Evolutionary conservation across 2,329 filamentous ascomycete species (phyloP).

Genomic region (Trichoderma endophyticum): DNA sequence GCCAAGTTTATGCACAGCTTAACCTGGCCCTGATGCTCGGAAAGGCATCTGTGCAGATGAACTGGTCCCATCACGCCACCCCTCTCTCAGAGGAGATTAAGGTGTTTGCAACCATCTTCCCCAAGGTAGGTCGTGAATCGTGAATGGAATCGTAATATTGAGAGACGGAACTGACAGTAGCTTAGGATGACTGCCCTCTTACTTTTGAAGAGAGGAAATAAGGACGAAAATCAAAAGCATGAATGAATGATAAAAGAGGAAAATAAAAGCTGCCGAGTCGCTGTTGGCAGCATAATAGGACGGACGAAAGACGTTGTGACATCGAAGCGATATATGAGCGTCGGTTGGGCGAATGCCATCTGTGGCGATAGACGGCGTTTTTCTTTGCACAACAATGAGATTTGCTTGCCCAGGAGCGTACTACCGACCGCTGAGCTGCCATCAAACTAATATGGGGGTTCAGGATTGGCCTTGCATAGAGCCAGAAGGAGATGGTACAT

Average conservation of each 20-base stretch:
- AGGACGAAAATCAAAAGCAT: slow-evolving; percentile 25
- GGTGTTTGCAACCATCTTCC: slow-evolving; percentile 98
- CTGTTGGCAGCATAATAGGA: not conserved
- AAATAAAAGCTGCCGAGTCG: not conserved
- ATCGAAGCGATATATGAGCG: not conserved
- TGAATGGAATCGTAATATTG: not conserved
- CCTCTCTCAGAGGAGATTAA: slow-evolving; percentile 88
- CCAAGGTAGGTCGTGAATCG: slow-evolving; percentile 65
- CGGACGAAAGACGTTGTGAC: not conserved
- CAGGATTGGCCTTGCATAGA: slow-evolving; percentile 14
- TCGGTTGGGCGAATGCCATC: not conserved
- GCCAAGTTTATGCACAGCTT: slow-evolving; percentile 84
- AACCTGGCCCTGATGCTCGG: slow-evolving; percentile 88
- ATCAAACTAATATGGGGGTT: not conserved
- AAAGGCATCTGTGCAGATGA: slow-evolving; percentile 79
- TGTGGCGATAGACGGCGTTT: slow-evolving; percentile 1
- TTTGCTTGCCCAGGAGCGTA: not conserved
- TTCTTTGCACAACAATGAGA: not conserved
- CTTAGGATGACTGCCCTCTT: slow-evolving; percentile 77
- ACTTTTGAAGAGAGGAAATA: slow-evolving; percentile 61
- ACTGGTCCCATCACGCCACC: slow-evolving; percentile 89
- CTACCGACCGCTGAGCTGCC: not conserved
- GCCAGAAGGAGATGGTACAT: not conserved
- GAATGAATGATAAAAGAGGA: slow-evolving; percentile 15
- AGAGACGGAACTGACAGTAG: not conserved